Conservation (phyloP, 2,329 filamentous ascomycete genomes). For the Intubia oerlemansii region DNA sequence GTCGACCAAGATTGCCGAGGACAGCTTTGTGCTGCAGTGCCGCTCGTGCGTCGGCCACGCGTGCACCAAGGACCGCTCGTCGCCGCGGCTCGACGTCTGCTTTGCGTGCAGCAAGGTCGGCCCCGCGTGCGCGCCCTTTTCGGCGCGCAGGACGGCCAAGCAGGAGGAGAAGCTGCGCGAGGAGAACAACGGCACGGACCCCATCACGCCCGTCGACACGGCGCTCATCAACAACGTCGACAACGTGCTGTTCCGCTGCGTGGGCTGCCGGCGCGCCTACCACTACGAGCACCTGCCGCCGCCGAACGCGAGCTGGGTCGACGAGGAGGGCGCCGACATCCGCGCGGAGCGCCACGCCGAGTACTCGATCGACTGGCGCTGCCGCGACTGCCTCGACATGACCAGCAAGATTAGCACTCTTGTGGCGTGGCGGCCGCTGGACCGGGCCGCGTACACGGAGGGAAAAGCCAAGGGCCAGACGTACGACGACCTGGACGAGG, state of each 20-base stretch:
- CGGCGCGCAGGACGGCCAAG: slow-evolving; percentile 46
- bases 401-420: slow-evolving; percentile 48
- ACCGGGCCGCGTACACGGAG: slow-evolving; percentile 28
- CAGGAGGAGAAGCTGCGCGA: slow-evolving; percentile 70
- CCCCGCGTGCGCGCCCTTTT: slow-evolving; percentile 52
- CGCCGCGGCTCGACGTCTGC: slow-evolving; percentile 53
- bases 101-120: slow-evolving; percentile 46
- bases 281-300: slow-evolving; percentile 67
- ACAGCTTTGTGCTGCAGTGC: slow-evolving; percentile 76
- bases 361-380: slow-evolving; percentile 58
- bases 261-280: slow-evolving; percentile 52
- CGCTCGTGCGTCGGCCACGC: slow-evolving; percentile 55
- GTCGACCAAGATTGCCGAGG: slow-evolving; percentile 61
- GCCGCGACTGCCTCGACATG: slow-evolving; percentile 50
- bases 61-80: slow-evolving; percentile 43
- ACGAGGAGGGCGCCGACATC: slow-evolving; percentile 21
- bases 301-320: slow-evolving; percentile 12
- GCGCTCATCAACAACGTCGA: slow-evolving; percentile 51
- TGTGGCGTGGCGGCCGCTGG: slow-evolving; percentile 66
- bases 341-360: slow-evolving; percentile 45
- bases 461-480: slow-evolving; percentile 21
- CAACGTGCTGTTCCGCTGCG: slow-evolving; percentile 69
- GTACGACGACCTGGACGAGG: slow-evolving; percentile 39
- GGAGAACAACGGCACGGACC: slow-evolving; percentile 61
- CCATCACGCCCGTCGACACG: slow-evolving; percentile 40